phyloP scores from a whole-genome alignment of 2,329 filamentous ascomycete genomes.

The Verticillium nubilum region DNA sequence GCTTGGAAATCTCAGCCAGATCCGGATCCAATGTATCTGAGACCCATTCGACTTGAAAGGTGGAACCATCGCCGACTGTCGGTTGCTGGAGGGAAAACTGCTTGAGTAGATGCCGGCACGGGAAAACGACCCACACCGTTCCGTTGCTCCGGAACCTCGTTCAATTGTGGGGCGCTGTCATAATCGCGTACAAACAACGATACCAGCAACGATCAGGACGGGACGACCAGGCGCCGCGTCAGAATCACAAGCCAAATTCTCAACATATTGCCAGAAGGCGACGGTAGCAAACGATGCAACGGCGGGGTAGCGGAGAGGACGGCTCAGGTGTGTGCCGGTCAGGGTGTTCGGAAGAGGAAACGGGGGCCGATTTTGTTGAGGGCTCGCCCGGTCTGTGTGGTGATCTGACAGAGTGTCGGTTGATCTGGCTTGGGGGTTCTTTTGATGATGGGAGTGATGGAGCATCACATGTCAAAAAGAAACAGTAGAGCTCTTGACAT shows the following conservation, averaged over 20 bases:
- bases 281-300: background rate
- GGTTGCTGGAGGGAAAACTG: background rate
- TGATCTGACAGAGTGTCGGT: background rate
- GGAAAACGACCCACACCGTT: background rate
- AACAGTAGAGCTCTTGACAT: background rate
- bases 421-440: background rate
- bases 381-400: background rate
- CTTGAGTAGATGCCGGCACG: background rate
- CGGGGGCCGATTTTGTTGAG: background rate
- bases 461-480: background rate
- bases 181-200: background rate
- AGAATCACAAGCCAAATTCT: background rate
- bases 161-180: background rate
- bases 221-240: background rate
- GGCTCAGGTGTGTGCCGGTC: background rate
- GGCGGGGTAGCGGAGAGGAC: background rate
- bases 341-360: background rate
- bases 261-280: background rate
- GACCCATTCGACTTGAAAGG: no score
- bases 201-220: background rate
- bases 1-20: no score
- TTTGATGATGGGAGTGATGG: background rate
- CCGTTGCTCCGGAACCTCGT: background rate
- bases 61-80: no score
- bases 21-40: no score